phyloP scores from a whole-genome alignment of 1,284 basidiomycete genomes.

The Naganishia sp. region DNA sequence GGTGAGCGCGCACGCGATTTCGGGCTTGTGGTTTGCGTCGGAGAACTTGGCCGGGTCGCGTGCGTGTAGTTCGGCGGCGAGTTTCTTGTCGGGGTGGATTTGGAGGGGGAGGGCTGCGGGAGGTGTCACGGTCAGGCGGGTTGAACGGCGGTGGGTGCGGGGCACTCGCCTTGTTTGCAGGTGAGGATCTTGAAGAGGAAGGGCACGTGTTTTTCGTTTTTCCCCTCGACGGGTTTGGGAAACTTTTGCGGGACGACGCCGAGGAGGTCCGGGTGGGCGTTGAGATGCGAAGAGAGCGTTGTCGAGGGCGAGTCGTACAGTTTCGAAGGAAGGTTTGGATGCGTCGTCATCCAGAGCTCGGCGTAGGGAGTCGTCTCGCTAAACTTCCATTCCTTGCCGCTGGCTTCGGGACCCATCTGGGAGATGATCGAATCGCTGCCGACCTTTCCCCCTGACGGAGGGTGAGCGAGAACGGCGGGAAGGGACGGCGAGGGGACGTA shows the following conservation, averaged over 20 bases:
- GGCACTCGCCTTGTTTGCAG: constrained; percentile 41
- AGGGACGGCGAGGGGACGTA: neutral
- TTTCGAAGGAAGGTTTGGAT: constrained; percentile 42
- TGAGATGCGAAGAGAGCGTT: constrained; percentile 31
- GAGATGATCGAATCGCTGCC: constrained; percentile 41
- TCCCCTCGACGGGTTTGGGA: constrained; percentile 38
- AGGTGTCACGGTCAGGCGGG: neutral
- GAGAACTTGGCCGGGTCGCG: constrained; percentile 43
- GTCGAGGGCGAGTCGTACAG: constrained; percentile 34
- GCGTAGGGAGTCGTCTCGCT: constrained; percentile 41
- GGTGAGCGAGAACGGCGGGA: neutral
- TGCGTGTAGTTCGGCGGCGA: constrained; percentile 43
- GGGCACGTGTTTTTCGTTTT: constrained; percentile 40
- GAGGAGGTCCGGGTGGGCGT: constrained; percentile 34
- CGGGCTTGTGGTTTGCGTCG: constrained; percentile 62
- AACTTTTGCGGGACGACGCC: constrained; percentile 38
- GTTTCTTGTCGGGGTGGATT: constrained; percentile 45
- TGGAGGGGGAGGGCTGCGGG: constrained; percentile 42
- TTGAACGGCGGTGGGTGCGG: neutral
- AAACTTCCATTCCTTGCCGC: constrained; percentile 36
- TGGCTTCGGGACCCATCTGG: constrained; percentile 38
- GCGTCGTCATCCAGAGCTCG: constrained; percentile 48
- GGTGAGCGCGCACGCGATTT: constrained; percentile 95
- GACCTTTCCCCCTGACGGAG: constrained; percentile 39
- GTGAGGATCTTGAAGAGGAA: constrained; percentile 49